Conservation (phyloP, 2,329 filamentous ascomycete species). For the Pseudogymnoascus sp. region DNA sequence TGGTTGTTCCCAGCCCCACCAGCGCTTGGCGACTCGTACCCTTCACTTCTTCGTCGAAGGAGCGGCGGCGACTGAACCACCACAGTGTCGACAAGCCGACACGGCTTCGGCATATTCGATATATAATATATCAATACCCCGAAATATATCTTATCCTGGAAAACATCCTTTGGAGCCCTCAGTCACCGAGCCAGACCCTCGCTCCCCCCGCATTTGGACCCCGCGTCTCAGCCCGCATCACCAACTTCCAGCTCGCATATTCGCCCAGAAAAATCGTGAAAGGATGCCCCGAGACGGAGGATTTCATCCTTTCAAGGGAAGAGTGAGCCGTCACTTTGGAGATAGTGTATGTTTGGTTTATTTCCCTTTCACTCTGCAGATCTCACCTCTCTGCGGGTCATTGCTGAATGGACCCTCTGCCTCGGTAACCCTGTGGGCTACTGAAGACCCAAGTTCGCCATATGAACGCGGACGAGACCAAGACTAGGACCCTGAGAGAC, state of each 20-base stretch:
- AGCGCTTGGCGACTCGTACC: slow-evolving; percentile 1
- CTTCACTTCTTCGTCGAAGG: slow-evolving; percentile 2
- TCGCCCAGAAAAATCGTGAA: background rate
- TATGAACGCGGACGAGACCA: background rate
- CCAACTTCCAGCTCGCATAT: background rate
- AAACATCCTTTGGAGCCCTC: background rate
- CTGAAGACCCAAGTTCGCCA: background rate
- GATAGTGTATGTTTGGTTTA: slow-evolving; percentile 35
- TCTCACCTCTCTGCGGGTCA: background rate
- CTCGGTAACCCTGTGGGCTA: background rate
- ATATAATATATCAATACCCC: slow-evolving; percentile 3
- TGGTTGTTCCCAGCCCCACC: slow-evolving; percentile 3
- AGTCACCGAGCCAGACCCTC: background rate
- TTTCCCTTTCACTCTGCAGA: background rate
- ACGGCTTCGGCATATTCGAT: slow-evolving; percentile 3
- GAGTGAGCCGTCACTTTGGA: slow-evolving; percentile 43
- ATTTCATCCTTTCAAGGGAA: slow-evolving; percentile 46
- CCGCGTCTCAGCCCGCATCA: background rate
- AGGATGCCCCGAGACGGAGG: slow-evolving; percentile 28
- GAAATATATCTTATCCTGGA: background rate
- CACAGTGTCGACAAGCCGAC: background rate
- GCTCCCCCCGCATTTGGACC: background rate
- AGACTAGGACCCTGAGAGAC: background rate
- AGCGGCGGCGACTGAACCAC: slow-evolving; percentile 3
- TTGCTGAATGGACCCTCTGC: background rate